Percentiles rank a stretch among this genome's conserved stretches.
phyloP scores from a whole-genome alignment of 2,329 filamentous ascomycete genomes.

The Colletotrichum truncatum region DNA sequence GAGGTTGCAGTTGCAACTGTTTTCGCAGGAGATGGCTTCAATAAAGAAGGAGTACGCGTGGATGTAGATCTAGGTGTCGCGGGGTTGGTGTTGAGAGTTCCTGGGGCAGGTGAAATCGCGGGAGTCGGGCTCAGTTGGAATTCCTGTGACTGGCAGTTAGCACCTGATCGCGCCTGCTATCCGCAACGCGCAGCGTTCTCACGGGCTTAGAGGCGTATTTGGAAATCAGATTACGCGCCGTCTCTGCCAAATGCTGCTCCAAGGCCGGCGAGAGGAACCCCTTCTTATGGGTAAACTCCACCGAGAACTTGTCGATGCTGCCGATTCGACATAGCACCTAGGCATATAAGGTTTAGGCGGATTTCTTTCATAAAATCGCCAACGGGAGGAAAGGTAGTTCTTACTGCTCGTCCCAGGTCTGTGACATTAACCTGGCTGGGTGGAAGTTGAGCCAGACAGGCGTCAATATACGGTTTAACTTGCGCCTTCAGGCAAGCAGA shows the following conservation, averaged over 20 bases:
- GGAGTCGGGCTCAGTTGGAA: neutral
- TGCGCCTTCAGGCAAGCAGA: constrained; percentile 39
- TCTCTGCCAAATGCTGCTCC: neutral
- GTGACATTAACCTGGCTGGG: constrained; percentile 34
- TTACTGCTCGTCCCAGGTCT: constrained; percentile 42
- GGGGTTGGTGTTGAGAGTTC: neutral
- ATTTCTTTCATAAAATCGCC: constrained; percentile 28
- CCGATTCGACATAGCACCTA: constrained; percentile 8
- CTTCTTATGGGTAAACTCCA: neutral
- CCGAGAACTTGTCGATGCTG: neutral
- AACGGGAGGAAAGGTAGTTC: neutral
- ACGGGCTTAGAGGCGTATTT: neutral
- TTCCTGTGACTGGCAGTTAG: constrained; percentile 1
- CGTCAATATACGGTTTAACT: constrained; percentile 43
- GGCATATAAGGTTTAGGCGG: neutral
- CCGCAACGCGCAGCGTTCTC: neutral
- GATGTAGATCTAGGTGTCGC: neutral
- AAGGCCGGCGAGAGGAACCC: constrained; percentile 4
- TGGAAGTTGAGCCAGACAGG: constrained; percentile 36
- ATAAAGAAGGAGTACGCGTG: neutral
- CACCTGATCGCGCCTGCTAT: neutral
- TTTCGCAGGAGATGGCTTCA: neutral
- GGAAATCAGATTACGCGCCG: neutral
- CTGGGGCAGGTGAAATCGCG: neutral
- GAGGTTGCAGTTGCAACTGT: neutral